phyloP scores from a whole-genome alignment of 352 stramenopile species.

The Pythium chondricola region DNA sequence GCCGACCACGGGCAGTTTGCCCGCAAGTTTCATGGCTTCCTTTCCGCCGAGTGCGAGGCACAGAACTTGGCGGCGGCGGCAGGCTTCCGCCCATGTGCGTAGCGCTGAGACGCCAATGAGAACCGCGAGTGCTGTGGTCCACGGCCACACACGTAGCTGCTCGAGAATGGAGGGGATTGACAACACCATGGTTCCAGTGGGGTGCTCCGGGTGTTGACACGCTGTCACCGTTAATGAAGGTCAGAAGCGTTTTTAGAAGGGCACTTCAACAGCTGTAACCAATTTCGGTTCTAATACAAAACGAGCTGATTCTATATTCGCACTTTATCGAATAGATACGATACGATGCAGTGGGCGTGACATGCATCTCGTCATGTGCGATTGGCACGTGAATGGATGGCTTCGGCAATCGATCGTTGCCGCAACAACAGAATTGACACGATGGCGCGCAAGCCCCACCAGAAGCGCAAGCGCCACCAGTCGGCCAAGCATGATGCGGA shows the following conservation, averaged over 20 bases:
- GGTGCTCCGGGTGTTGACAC: too few relatives aligned
- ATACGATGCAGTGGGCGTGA: too few relatives aligned
- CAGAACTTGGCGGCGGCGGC: background rate
- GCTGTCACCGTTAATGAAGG: background rate
- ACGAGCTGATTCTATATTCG: too few relatives aligned
- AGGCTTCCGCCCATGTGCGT: slow-evolving; percentile 8
- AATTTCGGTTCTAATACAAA: too few relatives aligned
- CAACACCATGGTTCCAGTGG: too few relatives aligned
- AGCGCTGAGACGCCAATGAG: background rate
- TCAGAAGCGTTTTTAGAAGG: background rate
- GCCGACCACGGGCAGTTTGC: slow-evolving; percentile 17
- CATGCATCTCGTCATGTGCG: too few relatives aligned
- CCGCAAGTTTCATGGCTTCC: slow-evolving; percentile 15
- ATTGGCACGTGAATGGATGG: slow-evolving; percentile 7
- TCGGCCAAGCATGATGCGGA: slow-evolving; percentile 10
- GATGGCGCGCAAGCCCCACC: slow-evolving; percentile 13
- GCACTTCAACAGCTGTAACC: too few relatives aligned
- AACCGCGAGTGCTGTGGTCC: slow-evolving; percentile 12
- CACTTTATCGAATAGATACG: too few relatives aligned
- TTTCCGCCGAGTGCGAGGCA: slow-evolving; percentile 6
- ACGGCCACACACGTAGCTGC: slow-evolving; percentile 15
- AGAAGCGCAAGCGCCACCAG: slow-evolving; percentile 17
- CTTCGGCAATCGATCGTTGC: background rate
- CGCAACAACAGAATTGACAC: background rate
- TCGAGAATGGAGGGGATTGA: slow-evolving; percentile 2